Conservation (phyloP, 352 stramenopile genomes). For the Pythium dissotocum region DNA sequence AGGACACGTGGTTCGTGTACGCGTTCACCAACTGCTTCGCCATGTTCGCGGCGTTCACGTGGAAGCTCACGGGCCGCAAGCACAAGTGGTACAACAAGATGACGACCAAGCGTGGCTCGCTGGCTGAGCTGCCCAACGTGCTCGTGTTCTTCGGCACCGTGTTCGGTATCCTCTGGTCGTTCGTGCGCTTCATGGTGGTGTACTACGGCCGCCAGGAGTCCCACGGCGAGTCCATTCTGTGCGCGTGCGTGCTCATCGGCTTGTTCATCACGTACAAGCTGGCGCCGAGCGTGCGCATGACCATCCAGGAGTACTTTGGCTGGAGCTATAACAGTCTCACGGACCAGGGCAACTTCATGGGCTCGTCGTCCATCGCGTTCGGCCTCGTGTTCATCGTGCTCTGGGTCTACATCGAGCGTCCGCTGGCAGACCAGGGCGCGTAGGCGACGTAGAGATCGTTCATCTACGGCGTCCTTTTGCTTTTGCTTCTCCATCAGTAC, state of each 20-base stretch:
- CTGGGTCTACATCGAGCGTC: constrained; percentile 83
- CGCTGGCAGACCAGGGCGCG: constrained; percentile 22
- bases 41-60: constrained; percentile 75
- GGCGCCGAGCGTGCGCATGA: constrained; percentile 79
- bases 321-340: constrained; percentile 86
- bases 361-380: constrained; percentile 68
- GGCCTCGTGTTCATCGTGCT: constrained; percentile 83
- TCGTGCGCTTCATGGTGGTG: constrained; percentile 76
- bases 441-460: neutral
- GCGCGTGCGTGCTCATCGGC: constrained; percentile 78
- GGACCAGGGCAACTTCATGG: constrained; percentile 85
- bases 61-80: constrained; percentile 82
- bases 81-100: constrained; percentile 83
- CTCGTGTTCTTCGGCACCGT: constrained; percentile 69
- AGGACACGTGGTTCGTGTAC: constrained; percentile 86
- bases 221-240: constrained; percentile 71
- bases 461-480: neutral
- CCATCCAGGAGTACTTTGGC: constrained; percentile 88
- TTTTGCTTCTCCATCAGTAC: constrained; percentile 2
- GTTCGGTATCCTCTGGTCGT: constrained; percentile 65
- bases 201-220: constrained; percentile 77
- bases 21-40: constrained; percentile 80
- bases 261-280: constrained; percentile 82
- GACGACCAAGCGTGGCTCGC: constrained; percentile 59
- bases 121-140: constrained; percentile 72